Conservation (phyloP, 306 rosid genomes). For the Castanopsis chinensis region DNA sequence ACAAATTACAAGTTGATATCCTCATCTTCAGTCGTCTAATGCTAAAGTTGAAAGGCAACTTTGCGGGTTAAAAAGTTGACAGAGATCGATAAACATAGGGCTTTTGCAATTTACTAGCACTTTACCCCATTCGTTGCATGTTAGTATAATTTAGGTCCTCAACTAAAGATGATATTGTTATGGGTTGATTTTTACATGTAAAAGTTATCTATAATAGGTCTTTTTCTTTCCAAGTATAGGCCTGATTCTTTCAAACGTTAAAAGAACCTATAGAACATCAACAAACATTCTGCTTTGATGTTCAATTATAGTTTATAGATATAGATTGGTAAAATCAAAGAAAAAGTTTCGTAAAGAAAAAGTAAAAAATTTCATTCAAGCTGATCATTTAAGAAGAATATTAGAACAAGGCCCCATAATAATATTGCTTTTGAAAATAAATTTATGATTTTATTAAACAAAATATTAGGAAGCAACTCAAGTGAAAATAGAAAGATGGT, state of each 20-base stretch:
- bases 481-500: too few species aligned
- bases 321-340: background rate
- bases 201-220: too few species aligned
- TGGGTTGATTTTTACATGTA: too few species aligned
- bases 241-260: too few species aligned
- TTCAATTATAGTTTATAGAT: too few species aligned
- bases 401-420: too few species aligned
- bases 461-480: background rate
- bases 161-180: background rate
- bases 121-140: background rate
- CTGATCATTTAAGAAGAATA: background rate
- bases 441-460: background rate
- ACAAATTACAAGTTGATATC: constrained; percentile 36
- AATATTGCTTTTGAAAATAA: too few species aligned
- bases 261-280: too few species aligned
- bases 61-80: constrained; percentile 42
- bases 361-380: background rate
- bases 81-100: constrained; percentile 51
- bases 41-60: constrained; percentile 58
- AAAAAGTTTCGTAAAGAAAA: background rate
- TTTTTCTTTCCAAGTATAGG: too few species aligned
- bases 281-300: too few species aligned
- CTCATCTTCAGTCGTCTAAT: constrained; percentile 36
- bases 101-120: constrained; percentile 3
- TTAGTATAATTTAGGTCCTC: background rate